Percentiles rank a stretch among this genome's conserved stretches.
phyloP scores from a whole-genome alignment of 495 filamentous ascomycete species.

The Trichoderma virens region DNA sequence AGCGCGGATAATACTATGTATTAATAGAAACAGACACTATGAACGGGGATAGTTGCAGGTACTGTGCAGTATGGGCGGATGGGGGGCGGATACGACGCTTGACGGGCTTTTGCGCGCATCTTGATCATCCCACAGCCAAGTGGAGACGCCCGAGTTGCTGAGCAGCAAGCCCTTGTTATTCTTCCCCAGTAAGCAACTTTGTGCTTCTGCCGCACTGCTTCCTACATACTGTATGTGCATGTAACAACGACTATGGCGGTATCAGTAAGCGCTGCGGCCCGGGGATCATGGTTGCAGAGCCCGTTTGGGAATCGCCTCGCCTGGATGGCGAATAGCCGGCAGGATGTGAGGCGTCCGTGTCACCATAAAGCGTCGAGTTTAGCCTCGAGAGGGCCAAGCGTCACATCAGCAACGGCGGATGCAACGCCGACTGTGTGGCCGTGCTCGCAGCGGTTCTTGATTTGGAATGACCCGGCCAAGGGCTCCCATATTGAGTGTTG shows the following conservation, averaged over 20 bases:
- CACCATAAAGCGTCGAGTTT: neutral
- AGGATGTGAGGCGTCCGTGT: too few relatives aligned
- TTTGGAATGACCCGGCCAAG: too few relatives aligned
- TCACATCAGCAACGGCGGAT: slow-evolving; percentile 4
- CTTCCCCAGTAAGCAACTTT: too few relatives aligned
- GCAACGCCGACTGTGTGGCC: neutral
- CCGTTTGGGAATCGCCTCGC: neutral
- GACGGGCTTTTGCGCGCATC: neutral
- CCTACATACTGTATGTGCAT: too few relatives aligned
- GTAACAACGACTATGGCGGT: too few relatives aligned
- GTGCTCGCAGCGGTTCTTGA: neutral
- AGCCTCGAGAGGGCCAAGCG: neutral
- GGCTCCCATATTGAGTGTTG: too few relatives aligned
- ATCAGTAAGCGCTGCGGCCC: neutral
- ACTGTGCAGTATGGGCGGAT: neutral
- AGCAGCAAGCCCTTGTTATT: neutral
- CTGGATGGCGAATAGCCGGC: neutral
- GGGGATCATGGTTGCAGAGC: neutral
- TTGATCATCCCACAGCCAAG: neutral
- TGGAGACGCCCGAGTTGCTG: neutral
- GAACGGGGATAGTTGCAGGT: neutral
- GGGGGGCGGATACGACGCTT: neutral
- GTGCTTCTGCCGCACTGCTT: too few relatives aligned
- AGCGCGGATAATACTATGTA: neutral
- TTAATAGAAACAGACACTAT: neutral